Evolutionary conservation across 352 stramenopile genomes (phyloP).

Genomic region (Pseudoperonospora humuli): DNA sequence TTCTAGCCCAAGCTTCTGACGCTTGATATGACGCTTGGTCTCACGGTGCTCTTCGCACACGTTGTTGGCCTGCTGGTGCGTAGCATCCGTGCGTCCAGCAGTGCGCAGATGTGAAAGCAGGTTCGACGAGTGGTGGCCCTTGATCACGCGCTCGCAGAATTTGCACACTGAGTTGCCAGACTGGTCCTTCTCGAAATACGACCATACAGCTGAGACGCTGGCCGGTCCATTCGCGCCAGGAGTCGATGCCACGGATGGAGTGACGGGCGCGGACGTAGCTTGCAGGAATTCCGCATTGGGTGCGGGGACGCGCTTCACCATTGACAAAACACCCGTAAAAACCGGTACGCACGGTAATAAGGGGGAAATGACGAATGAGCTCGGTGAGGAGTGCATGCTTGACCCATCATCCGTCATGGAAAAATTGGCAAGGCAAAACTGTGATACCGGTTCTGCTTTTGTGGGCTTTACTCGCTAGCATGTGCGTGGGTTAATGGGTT

Average conservation of each 20-base stretch:
- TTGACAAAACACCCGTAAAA: constrained; percentile 20
- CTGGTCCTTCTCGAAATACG: constrained; percentile 75
- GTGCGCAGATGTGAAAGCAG: constrained; percentile 74
- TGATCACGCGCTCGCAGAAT: constrained; percentile 80
- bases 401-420: not conserved
- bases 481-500: no score
- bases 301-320: constrained; percentile 17
- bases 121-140: constrained; percentile 80
- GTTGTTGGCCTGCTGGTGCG: constrained; percentile 64
- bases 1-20: constrained; percentile 57
- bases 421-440: no score
- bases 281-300: constrained; percentile 17
- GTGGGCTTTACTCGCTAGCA: no score
- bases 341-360: constrained; percentile 22
- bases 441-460: no score
- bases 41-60: constrained; percentile 77
- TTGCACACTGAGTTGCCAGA: constrained; percentile 76
- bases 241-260: constrained; percentile 4
- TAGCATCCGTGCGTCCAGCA: constrained; percentile 52
- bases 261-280: constrained; percentile 1
- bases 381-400: not conserved
- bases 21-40: constrained; percentile 69
- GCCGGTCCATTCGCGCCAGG: constrained; percentile 23
- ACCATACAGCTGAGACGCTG: constrained; percentile 76
- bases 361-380: not conserved